Percentiles rank a stretch among this genome's conserved stretches.
These are phyloP conservation scores for Metschnikowia arizonensis DNA, from an alignment of 805 yeast species.

Conservation along the genomic window DNA sequence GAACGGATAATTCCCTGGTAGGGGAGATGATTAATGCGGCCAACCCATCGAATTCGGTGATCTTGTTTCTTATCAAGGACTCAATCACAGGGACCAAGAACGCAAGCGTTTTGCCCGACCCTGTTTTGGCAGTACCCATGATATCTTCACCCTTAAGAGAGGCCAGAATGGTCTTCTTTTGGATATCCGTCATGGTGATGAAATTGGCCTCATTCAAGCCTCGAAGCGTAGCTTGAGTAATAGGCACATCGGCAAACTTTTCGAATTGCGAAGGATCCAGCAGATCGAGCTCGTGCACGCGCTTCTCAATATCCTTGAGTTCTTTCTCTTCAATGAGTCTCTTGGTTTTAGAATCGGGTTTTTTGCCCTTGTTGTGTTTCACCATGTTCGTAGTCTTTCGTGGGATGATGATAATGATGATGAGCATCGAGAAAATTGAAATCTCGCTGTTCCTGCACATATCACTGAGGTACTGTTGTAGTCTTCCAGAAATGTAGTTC, in stretches of 20 bases:
- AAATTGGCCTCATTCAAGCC: constrained; percentile 82
- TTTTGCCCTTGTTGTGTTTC: constrained; percentile 16
- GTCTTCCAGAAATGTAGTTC: not conserved
- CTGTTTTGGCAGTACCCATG: constrained; percentile 85
- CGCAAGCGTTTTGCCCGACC: constrained; percentile 87
- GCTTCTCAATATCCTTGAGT: constrained; percentile 42
- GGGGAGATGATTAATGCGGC: constrained; percentile 91
- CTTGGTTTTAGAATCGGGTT: constrained; percentile 17
- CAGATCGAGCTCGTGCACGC: constrained; percentile 51
- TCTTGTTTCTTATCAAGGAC: constrained; percentile 59
- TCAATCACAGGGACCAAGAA: constrained; percentile 79
- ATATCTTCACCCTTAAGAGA: constrained; percentile 76
- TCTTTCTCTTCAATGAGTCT: constrained; percentile 33
- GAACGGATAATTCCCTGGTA: constrained; percentile 87
- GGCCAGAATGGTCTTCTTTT: constrained; percentile 68
- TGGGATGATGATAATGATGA: constrained; percentile 4
- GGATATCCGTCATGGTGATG: constrained; percentile 80
- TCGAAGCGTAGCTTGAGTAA: constrained; percentile 55
- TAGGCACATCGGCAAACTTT: constrained; percentile 70
- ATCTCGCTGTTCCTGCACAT: not conserved
- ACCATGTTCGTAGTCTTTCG: constrained; percentile 11
- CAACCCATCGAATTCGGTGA: constrained; percentile 82
- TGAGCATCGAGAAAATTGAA: constrained; percentile 14
- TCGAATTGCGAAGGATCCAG: constrained; percentile 18
- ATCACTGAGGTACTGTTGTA: not conserved